phyloP scores from a whole-genome alignment of 1,284 basidiomycete species.

The Leccinum fallax region DNA sequence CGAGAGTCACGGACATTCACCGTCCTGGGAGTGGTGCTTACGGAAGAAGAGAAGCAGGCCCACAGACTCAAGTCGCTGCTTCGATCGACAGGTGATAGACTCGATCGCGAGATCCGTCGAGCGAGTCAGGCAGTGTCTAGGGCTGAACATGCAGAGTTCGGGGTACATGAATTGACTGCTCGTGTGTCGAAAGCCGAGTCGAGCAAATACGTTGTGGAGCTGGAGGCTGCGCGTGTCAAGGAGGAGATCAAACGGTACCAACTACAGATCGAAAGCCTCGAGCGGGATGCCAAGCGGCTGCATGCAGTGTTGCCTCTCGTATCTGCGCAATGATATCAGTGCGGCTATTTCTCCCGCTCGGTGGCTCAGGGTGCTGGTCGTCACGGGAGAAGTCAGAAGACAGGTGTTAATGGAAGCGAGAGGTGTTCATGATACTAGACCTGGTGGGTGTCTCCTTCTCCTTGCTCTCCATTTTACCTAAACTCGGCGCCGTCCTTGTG shows the following conservation, averaged over 20 bases:
- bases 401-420: constrained; percentile 36
- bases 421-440: constrained; percentile 26
- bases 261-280: constrained; percentile 50
- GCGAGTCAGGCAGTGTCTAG: constrained; percentile 53
- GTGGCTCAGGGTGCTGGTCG: constrained; percentile 13
- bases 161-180: constrained; percentile 44
- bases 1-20: constrained; percentile 24
- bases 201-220: constrained; percentile 48
- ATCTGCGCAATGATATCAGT: constrained; percentile 38
- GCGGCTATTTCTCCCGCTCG: constrained; percentile 3
- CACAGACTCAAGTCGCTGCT: constrained; percentile 59
- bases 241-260: constrained; percentile 53
- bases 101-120: constrained; percentile 58
- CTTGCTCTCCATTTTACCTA: neutral
- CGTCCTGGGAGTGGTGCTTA: constrained; percentile 44
- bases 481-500: neutral
- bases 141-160: constrained; percentile 54
- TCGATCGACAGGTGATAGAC: constrained; percentile 51
- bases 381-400: constrained; percentile 19
- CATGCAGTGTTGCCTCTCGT: constrained; percentile 37
- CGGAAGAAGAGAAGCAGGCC: constrained; percentile 64
- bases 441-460: constrained; percentile 26
- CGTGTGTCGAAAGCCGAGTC: constrained; percentile 46
- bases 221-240: constrained; percentile 46
- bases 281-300: constrained; percentile 50